Evolutionary conservation across 1,139 yeast species (phyloP), one percentile per base, ranked within the genome.

Genomic region (Nakaseomyces delphensis): DNA sequence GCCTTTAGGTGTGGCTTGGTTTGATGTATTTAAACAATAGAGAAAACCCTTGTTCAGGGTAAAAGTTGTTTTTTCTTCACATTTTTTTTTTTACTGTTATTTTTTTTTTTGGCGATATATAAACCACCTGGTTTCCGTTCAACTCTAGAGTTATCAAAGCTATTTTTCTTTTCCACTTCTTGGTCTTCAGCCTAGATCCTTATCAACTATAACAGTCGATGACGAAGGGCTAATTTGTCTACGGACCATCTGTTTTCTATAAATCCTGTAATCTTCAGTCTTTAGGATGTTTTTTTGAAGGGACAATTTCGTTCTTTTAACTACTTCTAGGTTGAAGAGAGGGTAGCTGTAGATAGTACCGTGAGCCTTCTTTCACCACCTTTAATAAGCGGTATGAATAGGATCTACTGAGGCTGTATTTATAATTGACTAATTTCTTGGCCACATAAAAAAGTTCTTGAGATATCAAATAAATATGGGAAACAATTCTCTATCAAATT

Each of bases 181-280:
- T 27, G 31, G 20, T 35, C 16, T 10, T 19, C 10, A 16, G 13
- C 27, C 15, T n/a, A 44, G 29, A 35, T 40, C 47, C 43, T 40
- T 37, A 45, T 49, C 52, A 44, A 48, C 53, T 42, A 45, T 47
- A 37, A 45, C 48, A 46, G 50, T 48, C 50, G 51, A 48, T 47
- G 51, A 48, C 45, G 48, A 43, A 11, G 48, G 48, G 52, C 38
- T 50, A 36, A 38, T 11, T 48, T 39, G 29, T 39, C 40, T 33
- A 33, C 37, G 41, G 28, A 38, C 33, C 36, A 38, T 38, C 41
- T 30, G 36, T 38, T 23, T 21, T 38, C 31, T 30, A 14, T 23
- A 24, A 32, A 39, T 25, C 37, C 35, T 44, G 36, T 20, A 40
- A 43, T 19, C 16, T 25, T 30, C 31, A 18, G 29, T 27, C 24